Base-by-base conservation (phyloP, 139 green algal genomes). In the Chlamydomonas sphaeroides region DNA sequence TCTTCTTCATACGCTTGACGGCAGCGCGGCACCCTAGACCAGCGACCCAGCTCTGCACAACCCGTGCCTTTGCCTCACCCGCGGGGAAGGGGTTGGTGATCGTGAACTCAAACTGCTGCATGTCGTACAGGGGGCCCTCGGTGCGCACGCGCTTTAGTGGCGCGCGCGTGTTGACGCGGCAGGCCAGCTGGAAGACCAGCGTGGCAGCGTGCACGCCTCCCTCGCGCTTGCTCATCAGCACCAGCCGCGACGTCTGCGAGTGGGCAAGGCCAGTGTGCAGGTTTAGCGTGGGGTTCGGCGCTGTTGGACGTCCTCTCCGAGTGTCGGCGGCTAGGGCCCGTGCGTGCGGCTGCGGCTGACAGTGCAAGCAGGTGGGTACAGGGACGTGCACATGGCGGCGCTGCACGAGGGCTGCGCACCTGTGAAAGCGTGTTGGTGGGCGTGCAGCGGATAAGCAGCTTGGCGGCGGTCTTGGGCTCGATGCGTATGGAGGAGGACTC, bases 41-140 rank as follows among this genome's bases (percentile, higher is more conserved):
- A n/a, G n/a, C n/a, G n/a, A n/a, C n/a, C n/a, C n/a, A n/a, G n/a
- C n/a, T n/a, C n/a, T n/a, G n/a, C n/a, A n/a, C n/a, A n/a, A n/a
- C 35, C 7, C 33, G 33, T 30, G 32, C 65, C 10, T 18, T 28
- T 0, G 25, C 15, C 68, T 41, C 65, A 88, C 85, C 87, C 35
- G 72, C 77, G 32, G 85, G 91, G 85, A 95, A 97, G 21, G 94
- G 94, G 84, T 97, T 97, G 18, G 65, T 88, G 68, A 90, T 72
- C 17, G 66, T 70, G 38, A 96, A 84, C 51, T 96, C 90, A 53
- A 93, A 90, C 66, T 85, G 70, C 59, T 89, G 79, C 66, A 95
- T 71, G 73, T 96, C 91, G 78, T 95, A 97, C 51, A 94, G 65
- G 25, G 57, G 79, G 6, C 84, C 85, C n/a, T 84, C 75, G 1